phyloP scores from a whole-genome alignment of 2,329 filamentous ascomycete genomes.

The Pseudogymnoascus sp. region DNA sequence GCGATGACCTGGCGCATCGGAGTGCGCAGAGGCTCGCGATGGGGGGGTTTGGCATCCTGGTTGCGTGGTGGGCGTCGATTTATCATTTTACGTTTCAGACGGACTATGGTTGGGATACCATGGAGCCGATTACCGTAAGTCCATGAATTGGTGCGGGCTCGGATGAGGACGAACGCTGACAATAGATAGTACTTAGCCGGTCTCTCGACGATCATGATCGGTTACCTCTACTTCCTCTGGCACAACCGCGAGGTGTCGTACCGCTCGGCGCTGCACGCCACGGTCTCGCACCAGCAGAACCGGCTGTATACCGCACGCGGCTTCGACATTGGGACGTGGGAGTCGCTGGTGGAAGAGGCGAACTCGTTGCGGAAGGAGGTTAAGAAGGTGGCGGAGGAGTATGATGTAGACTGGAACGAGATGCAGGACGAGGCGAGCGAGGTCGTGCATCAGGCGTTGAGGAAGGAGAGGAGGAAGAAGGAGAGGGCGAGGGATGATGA shows the following conservation, averaged over 20 bases:
- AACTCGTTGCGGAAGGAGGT: constrained; percentile 74
- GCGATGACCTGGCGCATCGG: constrained; percentile 68
- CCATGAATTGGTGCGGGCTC: background rate
- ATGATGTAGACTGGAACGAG: constrained; percentile 87
- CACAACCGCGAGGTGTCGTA: constrained; percentile 87
- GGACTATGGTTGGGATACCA: constrained; percentile 78
- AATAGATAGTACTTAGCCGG: constrained; percentile 62
- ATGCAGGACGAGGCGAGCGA: constrained; percentile 63
- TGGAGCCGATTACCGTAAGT: constrained; percentile 70
- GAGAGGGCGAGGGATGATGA: constrained; percentile 32
- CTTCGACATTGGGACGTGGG: constrained; percentile 72
- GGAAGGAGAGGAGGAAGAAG: constrained; percentile 39
- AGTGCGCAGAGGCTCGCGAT: constrained; percentile 73
- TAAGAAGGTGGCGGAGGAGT: constrained; percentile 72
- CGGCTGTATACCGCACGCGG: constrained; percentile 68
- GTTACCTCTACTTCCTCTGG: constrained; percentile 90
- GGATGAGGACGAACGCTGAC: background rate
- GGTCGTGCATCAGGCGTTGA: constrained; percentile 51
- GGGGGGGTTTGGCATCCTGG: constrained; percentile 65
- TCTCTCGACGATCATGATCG: constrained; percentile 77
- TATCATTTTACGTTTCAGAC: constrained; percentile 68
- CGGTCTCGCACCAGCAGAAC: constrained; percentile 69
- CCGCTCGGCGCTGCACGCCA: constrained; percentile 78
- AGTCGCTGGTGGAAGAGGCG: constrained; percentile 68
- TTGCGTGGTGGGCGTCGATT: constrained; percentile 70